Evolutionary conservation across 176 grass and related monocot genomes (phyloP), one percentile per base, ranked within the genome.

Genomic region (Areca catechu): DNA sequence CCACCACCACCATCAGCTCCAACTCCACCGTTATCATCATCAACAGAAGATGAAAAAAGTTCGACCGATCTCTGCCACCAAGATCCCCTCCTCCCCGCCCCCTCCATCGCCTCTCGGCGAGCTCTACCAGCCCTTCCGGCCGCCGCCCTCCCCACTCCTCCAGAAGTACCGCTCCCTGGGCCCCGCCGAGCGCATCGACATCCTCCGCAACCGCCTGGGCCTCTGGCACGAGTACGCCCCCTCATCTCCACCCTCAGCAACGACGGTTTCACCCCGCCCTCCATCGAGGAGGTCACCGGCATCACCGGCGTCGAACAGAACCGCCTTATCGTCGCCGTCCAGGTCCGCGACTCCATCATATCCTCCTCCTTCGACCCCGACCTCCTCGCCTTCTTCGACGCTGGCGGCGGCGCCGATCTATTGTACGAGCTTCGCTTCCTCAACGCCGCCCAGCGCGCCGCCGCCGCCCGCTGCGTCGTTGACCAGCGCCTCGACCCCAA

Each of bases 281-380:
- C 93, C 57, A 85, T 97, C 66, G 81, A 97, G 79, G 93, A 97
- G 48, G 61, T 63, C 37, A 97, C 84, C 0, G 81, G 84, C 52
- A 85, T 97, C 62, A 48, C 81, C 9, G 78, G 84, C 65, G 84
- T 88, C 53, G 87, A 98, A 66, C 87, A 98, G 67, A 98, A 98
- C 70, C 4, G 73, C 75, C 59, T 92, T 23, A 50, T 89, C 19
- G 81, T 98, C 14, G 93, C 69, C 6, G 15, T 62, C 22, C 84
- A 98, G 73, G 87, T 98, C 59, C 81, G 76, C 20, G 75, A 88
- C 50, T 98, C 93, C 68, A 66, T 98, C 48, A 4, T 71, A 19
- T 49, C 58, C 16, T 76, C 76, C 20, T 56, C 62, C 47, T 83
- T 83, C 61, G 80, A 84, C 48, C 48, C 50, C 47, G 78, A 92